Evolutionary conservation across 2,329 filamentous ascomycete genomes (phyloP).

Genomic region (Fusarium subglutinans): DNA sequence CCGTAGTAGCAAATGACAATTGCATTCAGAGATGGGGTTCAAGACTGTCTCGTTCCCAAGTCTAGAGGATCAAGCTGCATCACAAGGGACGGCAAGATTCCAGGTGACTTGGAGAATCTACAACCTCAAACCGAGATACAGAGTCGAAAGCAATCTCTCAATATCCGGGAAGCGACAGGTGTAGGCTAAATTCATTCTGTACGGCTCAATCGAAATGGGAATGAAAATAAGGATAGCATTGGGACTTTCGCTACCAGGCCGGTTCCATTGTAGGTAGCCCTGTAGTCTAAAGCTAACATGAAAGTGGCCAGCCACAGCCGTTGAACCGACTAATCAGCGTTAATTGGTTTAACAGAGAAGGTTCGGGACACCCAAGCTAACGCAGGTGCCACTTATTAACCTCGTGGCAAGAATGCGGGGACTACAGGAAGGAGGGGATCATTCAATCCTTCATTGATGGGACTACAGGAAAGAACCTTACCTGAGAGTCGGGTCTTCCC

Average conservation of each 20-base stretch:
- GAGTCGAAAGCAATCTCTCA: background rate
- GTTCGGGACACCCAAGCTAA: conserved; percentile 7
- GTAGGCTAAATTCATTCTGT: conserved; percentile 6
- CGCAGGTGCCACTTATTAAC: conserved; percentile 22
- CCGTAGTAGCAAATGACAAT: background rate
- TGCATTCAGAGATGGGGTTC: background rate
- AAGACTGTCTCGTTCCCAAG: background rate
- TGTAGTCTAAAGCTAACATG: background rate
- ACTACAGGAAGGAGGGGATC: background rate
- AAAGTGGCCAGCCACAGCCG: conserved; percentile 18
- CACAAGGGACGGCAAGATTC: background rate
- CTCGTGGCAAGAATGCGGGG: conserved; percentile 9
- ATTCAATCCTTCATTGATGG: background rate
- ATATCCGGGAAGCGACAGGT: background rate
- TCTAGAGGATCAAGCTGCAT: background rate
- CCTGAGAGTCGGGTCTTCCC: background rate
- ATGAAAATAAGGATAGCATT: background rate
- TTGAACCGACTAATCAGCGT: background rate
- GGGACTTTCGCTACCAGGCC: background rate
- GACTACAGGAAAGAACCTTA: background rate
- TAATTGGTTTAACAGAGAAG: background rate
- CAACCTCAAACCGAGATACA: background rate
- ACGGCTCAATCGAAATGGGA: background rate
- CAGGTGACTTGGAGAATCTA: background rate
- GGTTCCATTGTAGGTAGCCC: background rate